Base-by-base conservation (phyloP, 177 flowering plant species). In the Vitis hybrid region DNA sequence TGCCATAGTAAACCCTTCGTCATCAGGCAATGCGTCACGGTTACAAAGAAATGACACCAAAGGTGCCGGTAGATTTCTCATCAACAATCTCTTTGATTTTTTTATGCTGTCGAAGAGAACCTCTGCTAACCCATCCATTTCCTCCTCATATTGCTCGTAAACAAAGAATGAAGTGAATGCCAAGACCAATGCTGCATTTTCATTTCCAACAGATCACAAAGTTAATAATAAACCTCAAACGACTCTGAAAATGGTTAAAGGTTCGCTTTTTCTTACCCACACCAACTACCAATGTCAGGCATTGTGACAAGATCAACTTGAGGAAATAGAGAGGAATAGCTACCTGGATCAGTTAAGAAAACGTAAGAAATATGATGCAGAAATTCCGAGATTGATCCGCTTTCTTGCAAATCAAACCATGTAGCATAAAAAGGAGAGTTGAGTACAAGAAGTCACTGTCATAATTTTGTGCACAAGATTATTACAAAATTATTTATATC, bases 131-230 rank as follows among this genome's bases (percentile, higher is more conserved):
- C 76, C 78, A 69, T 89, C 87, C 56, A 89, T 65, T 75, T 89
- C 89, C 6, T 80, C 68, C 74, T 94, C 97, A 60, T 89, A 83
- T 85, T 94, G 97, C 81, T 89, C 93, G 56, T 89, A 94, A 5
- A 86, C 71, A 70, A 81, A 86, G 78, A 92, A 89, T 5, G 75
- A 74, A 2, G 89, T 85, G 85, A 92, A 92, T 30, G 86, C 76
- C 69, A 87, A 71, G 58, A 86, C 79, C 69, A 93, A 54, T 5
- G 72, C 98, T 89, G 93, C 86, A 78, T 66, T 72, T 18, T 49
- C 46, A 30, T 64, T 11, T 64, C 35, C 40, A 65, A 57, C 19
- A 35, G 8, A 5, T 35, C 6, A 7, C 46, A 35, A n/a, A 52
- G 64, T 74, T 54, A 72, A 54, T 11, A 51, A 24, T 14, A 21